Evolutionary conservation across 805 yeast genomes (phyloP), one percentile per base, ranked within the genome.

Genomic region (Lachancea meyersii): DNA sequence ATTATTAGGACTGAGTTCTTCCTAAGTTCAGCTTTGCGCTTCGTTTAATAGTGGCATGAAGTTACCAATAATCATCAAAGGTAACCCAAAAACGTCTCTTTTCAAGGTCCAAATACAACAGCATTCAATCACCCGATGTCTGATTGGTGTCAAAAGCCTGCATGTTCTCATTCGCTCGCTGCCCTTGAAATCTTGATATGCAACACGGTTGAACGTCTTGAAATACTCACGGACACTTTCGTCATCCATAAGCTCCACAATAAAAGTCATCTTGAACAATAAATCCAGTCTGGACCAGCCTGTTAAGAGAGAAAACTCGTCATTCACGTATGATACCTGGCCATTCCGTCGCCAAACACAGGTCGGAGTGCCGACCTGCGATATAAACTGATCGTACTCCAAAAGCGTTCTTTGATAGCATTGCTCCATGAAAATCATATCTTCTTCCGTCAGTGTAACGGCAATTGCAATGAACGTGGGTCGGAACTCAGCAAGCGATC

Each of bases 261-360:
- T 81, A 55, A 86, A 85, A 5, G 85, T 81, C 42, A 79, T 72
- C 50, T 80, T 80, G 27, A 72, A 72, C 41, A 88, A 62, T 22
- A 91, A 63, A 46, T 80, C 82, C 24, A 79, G 82, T 52, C 75
- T 74, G 5, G 80, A 67, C 97, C 97, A 91, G 1, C 97, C 97
- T 0, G 97, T 87, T 16, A 91, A 68, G 14, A 86, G 77, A 52
- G 93, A 82, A 60, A 91, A 91, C 62, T 91, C 97, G 50, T 85
- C 85, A n/a, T 95, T 95, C 2, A 89, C 95, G 47, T 89, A 91
- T 0, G 96, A 93, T 10, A 91, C 84, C 61, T 91, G 96, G 7
- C 96, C 96, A 1, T 96, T 88, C 41, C 97, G 73, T 51, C 98
- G 71, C 97, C 97, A 91, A 3, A 88, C 91, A 18, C 91, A 76